phyloP scores from a whole-genome alignment of 176 grass and related monocot species.

The Cenchrus fungigraminus region DNA sequence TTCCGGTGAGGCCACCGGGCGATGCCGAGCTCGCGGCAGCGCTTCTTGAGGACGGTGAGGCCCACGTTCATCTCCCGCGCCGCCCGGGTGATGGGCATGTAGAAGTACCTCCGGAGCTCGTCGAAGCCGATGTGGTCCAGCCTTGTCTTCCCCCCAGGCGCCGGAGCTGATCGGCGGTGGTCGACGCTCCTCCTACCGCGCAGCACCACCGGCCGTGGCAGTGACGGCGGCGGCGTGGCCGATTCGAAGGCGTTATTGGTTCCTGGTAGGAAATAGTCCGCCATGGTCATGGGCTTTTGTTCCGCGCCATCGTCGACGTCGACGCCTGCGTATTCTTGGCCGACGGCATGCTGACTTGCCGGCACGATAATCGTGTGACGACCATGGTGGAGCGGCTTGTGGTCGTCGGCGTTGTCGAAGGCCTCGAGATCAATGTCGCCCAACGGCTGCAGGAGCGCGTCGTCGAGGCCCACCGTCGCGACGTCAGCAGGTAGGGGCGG shows the following conservation, averaged over 20 bases:
- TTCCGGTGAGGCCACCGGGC: conserved; percentile 87
- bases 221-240: background rate
- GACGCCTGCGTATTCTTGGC: background rate
- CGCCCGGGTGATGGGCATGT: conserved; percentile 82
- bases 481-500: background rate
- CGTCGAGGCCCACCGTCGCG: background rate
- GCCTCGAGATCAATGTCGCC: conserved; percentile 48
- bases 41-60: conserved; percentile 89
- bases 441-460: conserved; percentile 32
- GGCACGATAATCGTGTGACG: background rate
- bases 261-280: background rate
- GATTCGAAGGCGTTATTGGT: background rate
- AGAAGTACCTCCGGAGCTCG: conserved; percentile 74
- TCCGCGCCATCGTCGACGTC: background rate
- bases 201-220: background rate
- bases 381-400: background rate
- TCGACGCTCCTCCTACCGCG: background rate
- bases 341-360: background rate
- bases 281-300: background rate
- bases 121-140: conserved; percentile 61
- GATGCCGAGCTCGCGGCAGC: conserved; percentile 87
- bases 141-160: conserved; percentile 48
- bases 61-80: conserved; percentile 88
- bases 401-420: conserved; percentile 12
- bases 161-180: background rate